phyloP scores from a whole-genome alignment of 225 moss, liverwort and hornwort genomes.

The Pseudisothecium myosuroides region DNA sequence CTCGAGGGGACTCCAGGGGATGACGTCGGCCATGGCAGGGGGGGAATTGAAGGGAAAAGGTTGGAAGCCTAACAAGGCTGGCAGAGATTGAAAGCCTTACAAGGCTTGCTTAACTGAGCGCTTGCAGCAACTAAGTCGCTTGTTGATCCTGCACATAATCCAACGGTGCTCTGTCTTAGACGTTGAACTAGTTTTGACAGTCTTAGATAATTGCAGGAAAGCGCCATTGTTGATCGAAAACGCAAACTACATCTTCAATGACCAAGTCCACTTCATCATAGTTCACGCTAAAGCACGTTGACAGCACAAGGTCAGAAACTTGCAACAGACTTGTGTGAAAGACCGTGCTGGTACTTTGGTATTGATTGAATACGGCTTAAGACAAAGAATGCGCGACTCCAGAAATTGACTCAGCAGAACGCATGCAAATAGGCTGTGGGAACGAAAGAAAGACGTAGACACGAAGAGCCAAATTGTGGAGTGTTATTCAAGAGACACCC shows the following conservation, averaged over 20 bases:
- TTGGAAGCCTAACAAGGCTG: neutral
- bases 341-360: neutral
- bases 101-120: neutral
- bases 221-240: neutral
- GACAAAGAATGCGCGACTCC: neutral
- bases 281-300: neutral
- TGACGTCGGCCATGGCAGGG: constrained; percentile 37
- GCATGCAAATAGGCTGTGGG: neutral
- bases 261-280: neutral
- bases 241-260: neutral
- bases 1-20: neutral
- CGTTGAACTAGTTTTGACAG: neutral
- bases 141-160: neutral
- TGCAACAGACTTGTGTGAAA: neutral
- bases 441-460: neutral
- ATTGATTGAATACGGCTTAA: neutral
- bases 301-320: neutral
- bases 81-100: neutral
- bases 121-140: neutral
- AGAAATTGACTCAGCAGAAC: neutral
- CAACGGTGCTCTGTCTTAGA: neutral
- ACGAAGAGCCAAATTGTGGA: neutral
- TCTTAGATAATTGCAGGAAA: neutral
- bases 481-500: neutral
- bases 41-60: neutral